Evolutionary conservation across 2,329 filamentous ascomycete genomes (phyloP).

Genomic region (Clarireedia homoeocarpa): DNA sequence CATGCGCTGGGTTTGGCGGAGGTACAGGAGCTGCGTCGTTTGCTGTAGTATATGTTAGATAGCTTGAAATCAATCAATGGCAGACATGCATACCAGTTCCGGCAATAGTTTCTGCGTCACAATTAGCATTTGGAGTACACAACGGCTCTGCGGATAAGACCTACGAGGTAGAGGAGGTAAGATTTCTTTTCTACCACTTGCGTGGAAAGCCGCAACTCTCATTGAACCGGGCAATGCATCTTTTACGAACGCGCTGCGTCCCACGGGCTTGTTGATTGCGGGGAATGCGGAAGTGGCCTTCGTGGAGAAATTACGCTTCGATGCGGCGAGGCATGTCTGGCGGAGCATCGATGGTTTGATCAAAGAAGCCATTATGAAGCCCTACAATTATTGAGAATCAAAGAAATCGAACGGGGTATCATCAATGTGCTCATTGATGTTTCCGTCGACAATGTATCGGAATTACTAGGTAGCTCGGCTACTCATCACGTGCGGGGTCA

Average conservation of each 20-base stretch:
- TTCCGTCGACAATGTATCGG: slow-evolving; percentile 10
- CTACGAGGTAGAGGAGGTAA: slow-evolving; percentile 81
- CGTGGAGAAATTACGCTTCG: slow-evolving; percentile 38
- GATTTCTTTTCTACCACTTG: slow-evolving; percentile 64
- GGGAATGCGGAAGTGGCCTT: slow-evolving; percentile 29
- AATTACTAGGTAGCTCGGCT: slow-evolving; percentile 10
- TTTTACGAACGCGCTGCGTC: slow-evolving; percentile 32
- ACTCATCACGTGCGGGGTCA: slow-evolving; percentile 7
- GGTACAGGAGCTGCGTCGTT: slow-evolving; percentile 82
- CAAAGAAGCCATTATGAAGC: slow-evolving; percentile 42
- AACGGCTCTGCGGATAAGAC: slow-evolving; percentile 30
- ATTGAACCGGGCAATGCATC: slow-evolving; percentile 33
- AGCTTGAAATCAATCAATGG: slow-evolving; percentile 8
- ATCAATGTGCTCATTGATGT: not conserved
- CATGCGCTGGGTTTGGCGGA: slow-evolving; percentile 65
- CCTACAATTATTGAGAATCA: slow-evolving; percentile 7
- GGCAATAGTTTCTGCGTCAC: slow-evolving; percentile 56
- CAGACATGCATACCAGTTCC: slow-evolving; percentile 57
- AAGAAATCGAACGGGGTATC: slow-evolving; percentile 2
- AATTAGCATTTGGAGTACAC: slow-evolving; percentile 34
- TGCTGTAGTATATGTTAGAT: slow-evolving; percentile 41
- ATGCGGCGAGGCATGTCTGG: slow-evolving; percentile 36
- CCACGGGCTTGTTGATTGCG: slow-evolving; percentile 26
- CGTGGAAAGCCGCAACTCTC: slow-evolving; percentile 76
- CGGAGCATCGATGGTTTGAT: slow-evolving; percentile 41